Evolutionary conservation across 139 green algal genomes (phyloP), one percentile per base, ranked within the genome.

Genomic region (Mychonastes homosphaera): DNA sequence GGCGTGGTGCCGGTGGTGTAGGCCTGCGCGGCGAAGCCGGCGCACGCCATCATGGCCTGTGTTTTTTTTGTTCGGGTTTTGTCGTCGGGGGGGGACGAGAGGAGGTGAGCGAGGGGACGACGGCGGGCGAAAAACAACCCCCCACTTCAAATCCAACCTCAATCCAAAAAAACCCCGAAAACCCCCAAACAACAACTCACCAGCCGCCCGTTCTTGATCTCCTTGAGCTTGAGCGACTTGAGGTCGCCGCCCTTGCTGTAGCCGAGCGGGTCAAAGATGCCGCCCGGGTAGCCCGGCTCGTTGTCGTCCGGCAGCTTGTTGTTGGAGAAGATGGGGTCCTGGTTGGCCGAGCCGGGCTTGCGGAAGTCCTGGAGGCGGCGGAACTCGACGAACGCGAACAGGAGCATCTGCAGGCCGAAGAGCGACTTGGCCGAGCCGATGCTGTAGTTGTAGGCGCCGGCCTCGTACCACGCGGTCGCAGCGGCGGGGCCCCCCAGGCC

Each of bases 141-240:
- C n/a, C n/a, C n/a, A n/a, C n/a, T n/a, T n/a, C n/a, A n/a, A n/a
- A n/a, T n/a, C n/a, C n/a, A n/a, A n/a, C n/a, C n/a, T n/a, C n/a
- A n/a, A n/a, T n/a, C n/a, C n/a, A n/a, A n/a, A n/a, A n/a, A n/a
- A 57, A 26, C 24, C 1, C 16, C 18, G 6, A 33, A 58, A 58
- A 58, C 7, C 44, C 38, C 38, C 16, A 13, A 44, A 16, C 38
- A 13, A 13, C 38, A 44, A 44, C 34, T 84, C 41, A 78, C 80
- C 27, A 88, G 72, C 53, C 85, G 74, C 27, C 76, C 85, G 65
- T 94, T 88, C 78, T 92, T 92, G 49, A 92, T 76, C 85, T 94
- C 86, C 84, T 90, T 91, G 26, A 74, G 36, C 73, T 86, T 80
- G 63, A 87, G 67, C 15, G 19, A 69, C 40, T 68, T 64, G 24